phyloP scores from a whole-genome alignment of 1,284 basidiomycete species.

The Heimioporus retisporus region DNA sequence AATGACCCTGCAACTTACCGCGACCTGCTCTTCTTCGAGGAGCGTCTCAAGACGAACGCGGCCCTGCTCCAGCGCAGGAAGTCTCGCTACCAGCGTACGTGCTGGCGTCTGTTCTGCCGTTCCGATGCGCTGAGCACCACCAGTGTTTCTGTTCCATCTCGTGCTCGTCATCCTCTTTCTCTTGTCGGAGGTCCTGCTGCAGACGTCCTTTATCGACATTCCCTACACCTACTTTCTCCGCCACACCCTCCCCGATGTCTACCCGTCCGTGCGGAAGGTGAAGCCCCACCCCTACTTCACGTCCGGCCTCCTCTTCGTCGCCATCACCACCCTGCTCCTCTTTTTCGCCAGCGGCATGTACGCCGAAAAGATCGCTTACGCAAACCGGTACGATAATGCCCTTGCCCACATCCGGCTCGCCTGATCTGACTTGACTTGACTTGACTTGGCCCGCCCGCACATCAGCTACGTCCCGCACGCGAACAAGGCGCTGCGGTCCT shows the following conservation, averaged over 20 bases:
- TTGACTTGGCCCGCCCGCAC: no score
- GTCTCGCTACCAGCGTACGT: slow-evolving; percentile 87
- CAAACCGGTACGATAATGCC: slow-evolving; percentile 82
- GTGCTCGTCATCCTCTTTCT: slow-evolving; percentile 78
- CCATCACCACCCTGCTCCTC: slow-evolving; percentile 89
- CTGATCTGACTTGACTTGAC: no score
- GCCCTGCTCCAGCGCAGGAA: slow-evolving; percentile 85
- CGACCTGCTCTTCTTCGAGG: slow-evolving; percentile 95
- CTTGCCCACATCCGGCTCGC: slow-evolving; percentile 6
- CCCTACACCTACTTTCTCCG: slow-evolving; percentile 67
- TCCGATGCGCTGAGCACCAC: no score
- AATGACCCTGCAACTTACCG: slow-evolving; percentile 77
- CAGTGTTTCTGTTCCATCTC: slow-evolving; percentile 84
- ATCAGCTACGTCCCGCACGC: slow-evolving; percentile 96
- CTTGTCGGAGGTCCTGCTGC: slow-evolving; percentile 77
- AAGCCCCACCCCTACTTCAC: slow-evolving; percentile 76
- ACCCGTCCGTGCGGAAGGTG: slow-evolving; percentile 55
- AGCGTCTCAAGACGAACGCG: slow-evolving; percentile 95
- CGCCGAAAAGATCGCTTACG: slow-evolving; percentile 95
- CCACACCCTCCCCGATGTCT: slow-evolving; percentile 60
- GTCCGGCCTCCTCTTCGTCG: slow-evolving; percentile 84
- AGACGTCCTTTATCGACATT: slow-evolving; percentile 73
- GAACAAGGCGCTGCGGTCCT: slow-evolving; percentile 90
- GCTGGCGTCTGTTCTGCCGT: neutral
- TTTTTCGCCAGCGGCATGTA: slow-evolving; percentile 99